phyloP scores from a whole-genome alignment of 768 basidiomycete genomes.

The Hericium coralloides region DNA sequence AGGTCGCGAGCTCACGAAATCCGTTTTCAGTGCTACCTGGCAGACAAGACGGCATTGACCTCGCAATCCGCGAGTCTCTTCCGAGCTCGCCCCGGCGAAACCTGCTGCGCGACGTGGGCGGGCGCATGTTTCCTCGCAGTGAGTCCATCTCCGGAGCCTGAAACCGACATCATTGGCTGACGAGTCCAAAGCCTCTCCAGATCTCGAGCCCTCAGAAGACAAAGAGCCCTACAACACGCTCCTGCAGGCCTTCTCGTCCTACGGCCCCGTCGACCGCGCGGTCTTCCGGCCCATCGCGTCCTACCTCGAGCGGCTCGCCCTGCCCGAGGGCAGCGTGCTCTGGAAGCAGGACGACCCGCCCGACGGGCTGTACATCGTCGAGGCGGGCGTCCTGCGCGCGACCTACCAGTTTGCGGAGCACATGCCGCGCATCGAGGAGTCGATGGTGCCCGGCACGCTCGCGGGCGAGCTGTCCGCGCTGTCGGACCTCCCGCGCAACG shows the following conservation, averaged over 20 bases:
- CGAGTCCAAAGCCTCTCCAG: background rate
- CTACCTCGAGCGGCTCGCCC: constrained; percentile 59
- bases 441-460: constrained; percentile 88
- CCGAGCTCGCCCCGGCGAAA: constrained; percentile 10
- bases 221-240: constrained; percentile 57
- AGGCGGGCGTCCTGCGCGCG: constrained; percentile 79
- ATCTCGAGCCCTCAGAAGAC: constrained; percentile 3
- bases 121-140: constrained; percentile 10
- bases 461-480: constrained; percentile 88
- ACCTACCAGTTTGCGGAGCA: constrained; percentile 70
- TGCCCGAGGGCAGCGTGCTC: constrained; percentile 51
- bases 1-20: background rate
- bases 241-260: constrained; percentile 71
- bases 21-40: constrained; percentile 9
- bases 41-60: constrained; percentile 3
- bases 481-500: constrained; percentile 71
- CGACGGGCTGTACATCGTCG: constrained; percentile 84
- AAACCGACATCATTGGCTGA: background rate
- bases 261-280: constrained; percentile 44
- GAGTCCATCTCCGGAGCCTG: background rate
- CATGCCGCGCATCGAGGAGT: constrained; percentile 64
- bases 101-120: constrained; percentile 12
- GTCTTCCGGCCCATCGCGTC: constrained; percentile 55
- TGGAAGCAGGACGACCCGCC: constrained; percentile 74
- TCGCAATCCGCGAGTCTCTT: constrained; percentile 7